Base-by-base conservation (phyloP, 768 basidiomycete species). In the Auricularia cornea region DNA sequence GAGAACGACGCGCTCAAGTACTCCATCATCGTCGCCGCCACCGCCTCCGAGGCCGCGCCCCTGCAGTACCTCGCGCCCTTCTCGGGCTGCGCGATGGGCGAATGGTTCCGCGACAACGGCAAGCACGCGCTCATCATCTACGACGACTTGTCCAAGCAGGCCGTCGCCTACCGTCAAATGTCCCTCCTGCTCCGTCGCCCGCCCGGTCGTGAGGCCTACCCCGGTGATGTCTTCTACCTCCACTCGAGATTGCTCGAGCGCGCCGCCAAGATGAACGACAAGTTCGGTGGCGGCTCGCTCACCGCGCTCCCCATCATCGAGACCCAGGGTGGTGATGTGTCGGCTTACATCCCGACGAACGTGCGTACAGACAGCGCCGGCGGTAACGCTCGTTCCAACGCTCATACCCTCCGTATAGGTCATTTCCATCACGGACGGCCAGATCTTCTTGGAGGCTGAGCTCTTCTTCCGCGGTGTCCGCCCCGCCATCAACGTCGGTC, bases 41-140 rank as follows among this genome's bases (percentile, higher is more conserved):
- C 97, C 64, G 97, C 97, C 63, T 98, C 95, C 30, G 97, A 99
- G 82, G 97, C 97, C 71, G 97, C 97, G 70, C 97, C 97, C 70
- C 84, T 99, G 63, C 97, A 99, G 76, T 99, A 98, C 81, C 91
- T 99, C 71, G 97, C 97, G 72, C 97, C 97, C 69, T 99, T 99
- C 93, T 96, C 97, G 69, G 97, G 97, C 67, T 96, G 94, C 79
- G 97, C 97, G 72, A 99, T 99, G 94, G 97, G 97, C 76, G 97
- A 99, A 81, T 99, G 96, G 96, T 99, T 99, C 97, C 92, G 94
- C 80, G 97, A 99, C 81, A 99, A 99, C 77, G 96, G 94, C 82
- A 98, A 96, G 82, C 97, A 99, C 79, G 95, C 96, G 68, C 85
- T 98, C 71, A 98, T 99, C 80, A 91, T 99, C 81, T 99, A 97